A percentile compares a stretch with the other conserved stretches of the same genome.
Evolutionary conservation across 1,139 yeast genomes (phyloP).

Genomic region (Debaryomyces coudertii): DNA sequence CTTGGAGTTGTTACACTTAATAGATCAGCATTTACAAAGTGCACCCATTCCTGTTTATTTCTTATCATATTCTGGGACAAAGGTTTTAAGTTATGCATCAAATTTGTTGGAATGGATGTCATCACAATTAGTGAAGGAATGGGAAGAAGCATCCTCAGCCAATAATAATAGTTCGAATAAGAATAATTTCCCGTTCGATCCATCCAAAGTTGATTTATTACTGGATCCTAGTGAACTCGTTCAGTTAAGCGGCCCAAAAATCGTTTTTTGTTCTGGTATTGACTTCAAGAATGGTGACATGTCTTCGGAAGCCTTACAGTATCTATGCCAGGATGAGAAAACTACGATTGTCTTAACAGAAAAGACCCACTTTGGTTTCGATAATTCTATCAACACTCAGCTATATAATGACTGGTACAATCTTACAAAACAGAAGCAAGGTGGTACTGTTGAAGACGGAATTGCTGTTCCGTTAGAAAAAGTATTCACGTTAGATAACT

Average conservation of each 20-base stretch:
- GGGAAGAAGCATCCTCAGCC: conserved; percentile 57
- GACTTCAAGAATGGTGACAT: conserved; percentile 68
- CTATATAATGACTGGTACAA: conserved; percentile 63
- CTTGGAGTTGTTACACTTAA: conserved; percentile 72
- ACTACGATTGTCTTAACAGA: conserved; percentile 79
- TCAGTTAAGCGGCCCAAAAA: conserved; percentile 69
- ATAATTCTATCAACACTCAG: conserved; percentile 31
- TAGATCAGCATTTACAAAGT: conserved; percentile 62
- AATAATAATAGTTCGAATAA: conserved; percentile 36
- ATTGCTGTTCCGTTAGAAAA: conserved; percentile 56
- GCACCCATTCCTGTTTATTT: conserved; percentile 72
- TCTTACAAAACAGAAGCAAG: conserved; percentile 38
- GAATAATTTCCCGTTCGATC: conserved; percentile 75
- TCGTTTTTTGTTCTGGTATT: conserved; percentile 78
- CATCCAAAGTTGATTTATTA: conserved; percentile 61
- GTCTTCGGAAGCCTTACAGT: conserved; percentile 58
- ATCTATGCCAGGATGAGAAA: conserved; percentile 62
- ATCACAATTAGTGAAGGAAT: conserved; percentile 71
- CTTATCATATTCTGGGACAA: conserved; percentile 77
- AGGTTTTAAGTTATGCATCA: conserved; percentile 79
- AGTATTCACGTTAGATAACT: conserved; percentile 32
- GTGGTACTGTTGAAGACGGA: conserved; percentile 56
- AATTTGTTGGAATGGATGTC: conserved; percentile 97
- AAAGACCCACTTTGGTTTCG: conserved; percentile 39
- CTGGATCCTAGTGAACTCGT: conserved; percentile 59